Base-by-base conservation (phyloP, 805 yeast genomes). In the Yamadazyma tumulicola region DNA sequence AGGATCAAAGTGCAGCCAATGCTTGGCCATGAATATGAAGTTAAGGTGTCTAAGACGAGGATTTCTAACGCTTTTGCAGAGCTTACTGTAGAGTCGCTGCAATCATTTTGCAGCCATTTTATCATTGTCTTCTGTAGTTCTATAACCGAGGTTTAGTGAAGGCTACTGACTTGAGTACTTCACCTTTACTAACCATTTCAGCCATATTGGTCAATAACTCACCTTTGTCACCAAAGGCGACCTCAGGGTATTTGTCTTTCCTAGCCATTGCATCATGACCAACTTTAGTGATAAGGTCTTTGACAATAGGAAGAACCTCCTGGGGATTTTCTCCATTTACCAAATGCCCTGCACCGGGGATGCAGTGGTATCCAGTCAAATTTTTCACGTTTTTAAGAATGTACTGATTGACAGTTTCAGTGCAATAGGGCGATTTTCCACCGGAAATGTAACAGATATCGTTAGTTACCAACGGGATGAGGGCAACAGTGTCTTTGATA, bases 401-500 rank as follows among this genome's bases (percentile, higher is more conserved):
- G 19, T 49, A 58, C 2, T 49, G 49, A n/a, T 51, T 55, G 15
- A 69, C 55, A 14, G 60, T 67, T 9, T 65, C 64, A 2, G 81
- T 78, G 42, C 73, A 73, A 84, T 85, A 81, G 5, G 61, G 68
- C 0, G 77, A 75, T 2, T 57, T 52, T 2, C 54, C 64, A 1
- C 83, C 87, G 8, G 61, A 54, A 3, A 79, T 58, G 37, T 74
- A 70, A 26, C 69, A 56, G 1, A 72, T 72, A 0, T 81, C 83
- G 1, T 60, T 52, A 12, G 55, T 54, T 5, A 77, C 50, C 18
- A 51, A 50, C 4, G 55, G 48, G 25, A 75, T 47, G 4, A 61
- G 41, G 1, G 53, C 47, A 46, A 61, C 52, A 0, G 72, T 62
- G 35, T 53, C 47, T 1, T 49, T 45, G 10, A 69, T 50, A 4